Percentiles rank a stretch among this genome's conserved stretches.
phyloP scores from a whole-genome alignment of 73 alveolate species.

The Paramecium sexaurelia region DNA sequence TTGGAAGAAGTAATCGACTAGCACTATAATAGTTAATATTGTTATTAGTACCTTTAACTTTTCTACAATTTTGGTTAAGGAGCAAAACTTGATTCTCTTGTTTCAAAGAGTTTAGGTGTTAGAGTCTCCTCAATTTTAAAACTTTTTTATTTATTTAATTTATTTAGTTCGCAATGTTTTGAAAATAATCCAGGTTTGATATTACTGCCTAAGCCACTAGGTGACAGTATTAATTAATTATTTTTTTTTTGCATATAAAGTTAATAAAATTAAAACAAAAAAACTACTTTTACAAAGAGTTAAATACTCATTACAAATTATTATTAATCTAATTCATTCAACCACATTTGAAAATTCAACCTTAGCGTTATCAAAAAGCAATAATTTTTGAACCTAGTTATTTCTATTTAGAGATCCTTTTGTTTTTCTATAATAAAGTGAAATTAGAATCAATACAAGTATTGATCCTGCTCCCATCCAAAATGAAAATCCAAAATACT shows the following conservation, averaged over 20 bases:
- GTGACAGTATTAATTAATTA: background rate
- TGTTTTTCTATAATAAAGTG: slow-evolving; percentile 21
- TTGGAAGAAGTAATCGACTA: background rate
- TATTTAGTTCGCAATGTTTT: background rate
- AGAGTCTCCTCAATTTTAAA: slow-evolving; percentile 2
- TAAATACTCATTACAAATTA: slow-evolving; percentile 8
- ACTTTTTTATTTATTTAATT: slow-evolving; percentile 22
- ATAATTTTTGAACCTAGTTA: background rate
- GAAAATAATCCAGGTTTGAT: slow-evolving; percentile 29
- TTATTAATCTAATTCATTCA: background rate
- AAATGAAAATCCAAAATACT: background rate
- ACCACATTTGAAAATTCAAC: background rate
- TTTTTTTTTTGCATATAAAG: background rate
- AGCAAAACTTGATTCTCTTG: slow-evolving; percentile 9
- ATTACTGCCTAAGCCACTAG: background rate
- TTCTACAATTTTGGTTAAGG: slow-evolving; percentile 27
- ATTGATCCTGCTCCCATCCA: slow-evolving; percentile 31
- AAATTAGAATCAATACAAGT: background rate
- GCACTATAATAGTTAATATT: background rate
- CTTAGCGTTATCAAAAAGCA: background rate
- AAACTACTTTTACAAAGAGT: background rate
- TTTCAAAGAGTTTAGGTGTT: slow-evolving; percentile 7
- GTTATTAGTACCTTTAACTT: slow-evolving; percentile 1
- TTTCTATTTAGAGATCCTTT: slow-evolving; percentile 16
- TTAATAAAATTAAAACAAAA: background rate